These are phyloP conservation scores for Neofusicoccum umdonicola DNA, from an alignment of 2,329 filamentous ascomycete genomes.

Conservation along the genomic window DNA sequence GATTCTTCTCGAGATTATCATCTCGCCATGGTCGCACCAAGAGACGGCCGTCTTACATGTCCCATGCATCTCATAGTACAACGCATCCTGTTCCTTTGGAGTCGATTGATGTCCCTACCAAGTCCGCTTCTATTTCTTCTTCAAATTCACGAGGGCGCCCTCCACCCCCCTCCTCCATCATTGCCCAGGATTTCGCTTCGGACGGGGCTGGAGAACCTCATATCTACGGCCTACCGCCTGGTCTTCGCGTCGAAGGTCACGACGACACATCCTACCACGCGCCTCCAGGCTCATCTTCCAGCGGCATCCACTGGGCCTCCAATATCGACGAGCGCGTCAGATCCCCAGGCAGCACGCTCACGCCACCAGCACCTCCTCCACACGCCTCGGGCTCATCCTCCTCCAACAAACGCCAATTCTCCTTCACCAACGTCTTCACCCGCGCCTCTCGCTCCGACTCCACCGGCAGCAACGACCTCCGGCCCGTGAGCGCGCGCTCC, in stretches of 20 bases:
- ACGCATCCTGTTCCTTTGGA: slow-evolving; percentile 46
- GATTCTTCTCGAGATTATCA: slow-evolving; percentile 44
- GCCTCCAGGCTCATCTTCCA: slow-evolving; percentile 26
- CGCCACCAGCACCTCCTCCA: slow-evolving; percentile 59
- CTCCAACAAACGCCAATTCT: slow-evolving; percentile 72
- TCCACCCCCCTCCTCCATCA: background rate
- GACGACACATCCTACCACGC: slow-evolving; percentile 50
- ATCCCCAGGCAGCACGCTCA: slow-evolving; percentile 43
- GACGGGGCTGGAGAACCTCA: slow-evolving; percentile 32
- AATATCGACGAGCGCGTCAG: slow-evolving; percentile 39
- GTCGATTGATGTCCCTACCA: slow-evolving; percentile 35
- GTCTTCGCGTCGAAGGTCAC: slow-evolving; percentile 28
- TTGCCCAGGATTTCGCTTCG: slow-evolving; percentile 2
- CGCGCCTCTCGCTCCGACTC: slow-evolving; percentile 36
- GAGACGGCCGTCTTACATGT: slow-evolving; percentile 9
- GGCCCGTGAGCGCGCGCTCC: slow-evolving; percentile 22
- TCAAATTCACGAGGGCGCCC: background rate
- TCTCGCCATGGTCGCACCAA: slow-evolving; percentile 3
- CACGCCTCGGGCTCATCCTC: slow-evolving; percentile 39
- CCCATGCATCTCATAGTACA: slow-evolving; percentile 23
- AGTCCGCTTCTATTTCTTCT: background rate
- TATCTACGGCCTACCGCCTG: slow-evolving; percentile 50
- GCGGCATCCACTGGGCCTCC: slow-evolving; percentile 34
- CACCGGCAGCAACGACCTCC: slow-evolving; percentile 20
- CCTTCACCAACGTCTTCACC: slow-evolving; percentile 82